Evolutionary conservation across 768 basidiomycete genomes (phyloP).

Genomic region (Tricholoma hemisulphureum): DNA sequence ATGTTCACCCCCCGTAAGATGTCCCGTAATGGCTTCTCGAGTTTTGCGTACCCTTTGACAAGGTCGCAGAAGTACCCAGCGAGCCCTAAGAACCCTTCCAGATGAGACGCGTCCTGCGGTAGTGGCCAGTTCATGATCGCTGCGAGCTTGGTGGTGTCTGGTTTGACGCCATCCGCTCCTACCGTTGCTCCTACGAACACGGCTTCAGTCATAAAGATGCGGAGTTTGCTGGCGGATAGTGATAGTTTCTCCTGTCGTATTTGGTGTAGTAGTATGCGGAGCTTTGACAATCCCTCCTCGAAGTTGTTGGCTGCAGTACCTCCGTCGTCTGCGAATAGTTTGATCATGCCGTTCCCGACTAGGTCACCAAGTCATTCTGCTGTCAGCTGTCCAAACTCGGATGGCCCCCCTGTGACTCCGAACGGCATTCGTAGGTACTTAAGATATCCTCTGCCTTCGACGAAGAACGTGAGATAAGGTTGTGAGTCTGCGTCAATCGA

Average conservation of each 20-base stretch:
- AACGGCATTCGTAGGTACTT: too few species aligned
- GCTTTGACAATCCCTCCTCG: conserved; percentile 20
- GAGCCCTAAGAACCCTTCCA: not conserved
- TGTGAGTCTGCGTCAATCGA: conserved; percentile 32
- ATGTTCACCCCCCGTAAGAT: not conserved
- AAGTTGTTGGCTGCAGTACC: conserved; percentile 20
- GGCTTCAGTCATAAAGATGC: not conserved
- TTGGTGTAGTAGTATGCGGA: conserved; percentile 23
- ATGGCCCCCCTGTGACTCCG: too few species aligned
- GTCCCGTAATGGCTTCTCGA: not conserved
- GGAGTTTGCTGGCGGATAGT: conserved; percentile 31
- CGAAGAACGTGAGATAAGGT: too few species aligned
- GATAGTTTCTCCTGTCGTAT: conserved; percentile 28
- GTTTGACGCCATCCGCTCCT: not conserved
- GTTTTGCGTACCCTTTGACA: not conserved
- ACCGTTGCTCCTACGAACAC: conserved; percentile 23
- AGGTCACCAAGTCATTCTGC: conserved; percentile 34
- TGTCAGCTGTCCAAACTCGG: not conserved
- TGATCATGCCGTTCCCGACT: conserved; percentile 31
- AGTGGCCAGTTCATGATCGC: too few species aligned
- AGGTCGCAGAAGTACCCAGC: not conserved
- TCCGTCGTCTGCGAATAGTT: conserved; percentile 42
- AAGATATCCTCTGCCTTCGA: too few species aligned
- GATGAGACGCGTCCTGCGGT: not conserved
- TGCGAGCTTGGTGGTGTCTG: not conserved